A percentile compares a stretch with the other conserved stretches of the same genome.
Evolutionary conservation across 495 filamentous ascomycete species (phyloP).

Genomic region (Penicillium macrosclerotiorum): DNA sequence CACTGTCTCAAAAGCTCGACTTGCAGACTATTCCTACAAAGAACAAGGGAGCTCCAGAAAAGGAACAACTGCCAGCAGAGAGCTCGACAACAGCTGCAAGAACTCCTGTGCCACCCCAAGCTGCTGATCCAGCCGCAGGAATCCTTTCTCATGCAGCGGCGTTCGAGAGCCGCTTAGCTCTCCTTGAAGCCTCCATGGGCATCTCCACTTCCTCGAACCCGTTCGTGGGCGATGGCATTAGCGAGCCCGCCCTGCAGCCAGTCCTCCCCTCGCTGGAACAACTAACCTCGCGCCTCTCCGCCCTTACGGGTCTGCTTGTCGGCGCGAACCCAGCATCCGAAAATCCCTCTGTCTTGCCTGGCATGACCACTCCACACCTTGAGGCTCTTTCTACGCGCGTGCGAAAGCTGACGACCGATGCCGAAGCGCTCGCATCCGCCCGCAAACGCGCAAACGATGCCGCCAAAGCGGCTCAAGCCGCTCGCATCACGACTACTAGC

Average conservation of each 20-base stretch:
- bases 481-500: slow-evolving; percentile 49
- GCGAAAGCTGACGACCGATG: slow-evolving; percentile 71
- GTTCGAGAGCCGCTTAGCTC: slow-evolving; percentile 75
- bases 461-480: slow-evolving; percentile 64
- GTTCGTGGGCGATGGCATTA: slow-evolving; percentile 55
- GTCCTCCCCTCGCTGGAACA: slow-evolving; percentile 76
- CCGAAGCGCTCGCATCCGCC: slow-evolving; percentile 71
- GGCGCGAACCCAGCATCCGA: slow-evolving; percentile 37
- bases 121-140: slow-evolving; percentile 46
- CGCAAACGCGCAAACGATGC: slow-evolving; percentile 66
- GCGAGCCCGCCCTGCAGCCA: slow-evolving; percentile 68
- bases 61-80: slow-evolving; percentile 6
- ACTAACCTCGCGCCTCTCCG: slow-evolving; percentile 43
- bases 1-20: slow-evolving; percentile 34
- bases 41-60: slow-evolving; percentile 1
- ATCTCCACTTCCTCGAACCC: slow-evolving; percentile 66
- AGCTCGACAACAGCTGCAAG: slow-evolving; percentile 1
- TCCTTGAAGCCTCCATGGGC: slow-evolving; percentile 80
- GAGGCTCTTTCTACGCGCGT: slow-evolving; percentile 73
- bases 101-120: slow-evolving; percentile 7
- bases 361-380: slow-evolving; percentile 48
- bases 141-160: slow-evolving; percentile 78
- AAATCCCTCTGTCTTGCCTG: slow-evolving; percentile 20
- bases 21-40: slow-evolving; percentile 9
- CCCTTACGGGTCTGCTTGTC: slow-evolving; percentile 43